Evolutionary conservation across 768 basidiomycete species (phyloP), one percentile per base, ranked within the genome.

Genomic region (Suillus tomentosus): DNA sequence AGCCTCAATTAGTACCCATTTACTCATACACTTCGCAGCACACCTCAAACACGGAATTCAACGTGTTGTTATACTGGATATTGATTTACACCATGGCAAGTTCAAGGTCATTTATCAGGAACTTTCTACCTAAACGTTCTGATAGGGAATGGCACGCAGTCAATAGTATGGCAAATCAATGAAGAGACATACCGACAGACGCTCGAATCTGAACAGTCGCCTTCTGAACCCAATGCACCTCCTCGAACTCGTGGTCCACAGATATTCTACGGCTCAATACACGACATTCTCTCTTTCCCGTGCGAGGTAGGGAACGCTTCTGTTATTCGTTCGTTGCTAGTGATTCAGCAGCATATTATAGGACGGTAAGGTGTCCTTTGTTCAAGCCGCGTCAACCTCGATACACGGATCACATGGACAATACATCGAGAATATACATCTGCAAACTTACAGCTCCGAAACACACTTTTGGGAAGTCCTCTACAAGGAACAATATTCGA

Each of bases 81-180:
- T 98, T 60, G 96, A 74, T 65, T 55, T 75, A 5, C 72, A 74
- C 61, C 74, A 75, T 19, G 73, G 73, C 74, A 27, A 11, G 57
- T 31, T 40, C 54, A 42, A 14, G 17, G 59, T 6, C 24, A 2
- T 58, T 3, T 1, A 2, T 45, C 11, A 15, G 15, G n/a, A 27
- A 17, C 14, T 63, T 11, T 22, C n/a, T 19, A 56, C 24, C 24
- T 14, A 34, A 43, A 10, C 55, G 36, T 2, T 54, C 27, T 19
- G 13, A 17, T 76, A 92, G 94, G 95, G 2, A 96, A 97, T 72
- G 96, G 96, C 2, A 99, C 96, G 0, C 96, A 99, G 74, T 87
- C 94, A 1, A 88, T 98, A 40, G 85, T 82, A 0, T 96, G 94
- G 93, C 87, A 91, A 62, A 89, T 98, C 64, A 98, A 99, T 67